Evolutionary conservation across 257 asterid genomes (phyloP), one percentile per base, ranked within the genome.

Genomic region (Ehretia macrophylla): DNA sequence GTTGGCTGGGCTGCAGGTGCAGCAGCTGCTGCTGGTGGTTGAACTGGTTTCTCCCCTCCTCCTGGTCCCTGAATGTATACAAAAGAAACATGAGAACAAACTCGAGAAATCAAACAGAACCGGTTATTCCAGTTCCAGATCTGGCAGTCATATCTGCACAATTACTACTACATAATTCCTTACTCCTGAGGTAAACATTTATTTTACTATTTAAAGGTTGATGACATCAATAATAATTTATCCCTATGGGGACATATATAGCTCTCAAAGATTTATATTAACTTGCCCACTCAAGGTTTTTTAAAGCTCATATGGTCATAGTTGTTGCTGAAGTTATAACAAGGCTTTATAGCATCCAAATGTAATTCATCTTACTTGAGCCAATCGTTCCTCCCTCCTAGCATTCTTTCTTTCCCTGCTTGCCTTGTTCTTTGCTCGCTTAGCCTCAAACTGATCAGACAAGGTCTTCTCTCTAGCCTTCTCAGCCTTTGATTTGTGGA

Each of bases 401-500:
- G 97, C 97, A 57, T 60, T 16, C 80, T 85, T 90, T 9, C 97
- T 83, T 66, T 90, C 97, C 74, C 97, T 75, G 82, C 95, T 85
- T 19, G 97, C 97, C 82, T 90, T 90, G 76, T 85, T 90, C 89
- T 85, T 90, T 0, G 97, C 96, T 22, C 97, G 82, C 87, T 81
- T 90, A 21, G 97, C 97, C 84, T 87, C 97, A 42, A 87, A 90
- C 73, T 90, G 97, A 58, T 90, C 97, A 11, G 95, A 80, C 68
- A 90, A 58, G 0, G 94, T 83, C 87, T 90, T 90, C 79, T 90
- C 98, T 47, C 96, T 83, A 32, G 95, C 95, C 80, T 87, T 90
- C 79, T 90, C 98, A 20, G 96, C 96, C 91, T 90, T 90, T 8
- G 95, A 75, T 74, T 83, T 87, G 88, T 90, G 98, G 55, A 90